Evolutionary conservation across 495 filamentous ascomycete genomes (phyloP).

Genomic region (Penicillium diatomitis): DNA sequence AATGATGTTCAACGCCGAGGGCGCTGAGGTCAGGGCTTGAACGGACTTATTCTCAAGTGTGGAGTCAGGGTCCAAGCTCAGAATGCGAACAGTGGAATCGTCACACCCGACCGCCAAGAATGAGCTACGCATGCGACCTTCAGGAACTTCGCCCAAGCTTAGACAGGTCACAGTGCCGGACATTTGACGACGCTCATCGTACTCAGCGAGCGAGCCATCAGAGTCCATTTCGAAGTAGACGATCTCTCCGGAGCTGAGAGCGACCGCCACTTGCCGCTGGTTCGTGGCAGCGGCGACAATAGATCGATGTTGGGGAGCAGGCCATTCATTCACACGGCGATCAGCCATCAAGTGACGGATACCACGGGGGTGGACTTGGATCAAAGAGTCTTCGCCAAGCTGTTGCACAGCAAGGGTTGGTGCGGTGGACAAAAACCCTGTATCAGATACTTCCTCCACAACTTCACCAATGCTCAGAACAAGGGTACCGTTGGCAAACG

Average conservation of each 20-base stretch:
- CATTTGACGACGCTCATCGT: slow-evolving; percentile 93
- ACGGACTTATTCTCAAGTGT: slow-evolving; percentile 88
- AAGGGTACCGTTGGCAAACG: slow-evolving; percentile 62
- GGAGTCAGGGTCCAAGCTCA: slow-evolving; percentile 81
- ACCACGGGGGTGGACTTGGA: slow-evolving; percentile 92
- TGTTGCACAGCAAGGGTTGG: slow-evolving; percentile 89
- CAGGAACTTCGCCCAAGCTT: slow-evolving; percentile 86
- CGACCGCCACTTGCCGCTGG: slow-evolving; percentile 84
- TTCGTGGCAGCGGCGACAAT: slow-evolving; percentile 96
- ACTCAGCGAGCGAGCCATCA: slow-evolving; percentile 84
- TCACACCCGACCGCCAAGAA: slow-evolving; percentile 95
- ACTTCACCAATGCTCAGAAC: slow-evolving; percentile 93
- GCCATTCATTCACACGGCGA: slow-evolving; percentile 86
- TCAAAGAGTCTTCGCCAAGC: slow-evolving; percentile 82
- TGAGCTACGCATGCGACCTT: slow-evolving; percentile 73
- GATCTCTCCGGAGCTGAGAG: slow-evolving; percentile 89
- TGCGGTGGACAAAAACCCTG: slow-evolving; percentile 77
- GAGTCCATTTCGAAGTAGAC: slow-evolving; percentile 96
- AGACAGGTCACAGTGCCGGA: slow-evolving; percentile 90
- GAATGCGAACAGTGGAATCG: slow-evolving; percentile 87
- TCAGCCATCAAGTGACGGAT: slow-evolving; percentile 80
- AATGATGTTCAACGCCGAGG: slow-evolving; percentile 87
- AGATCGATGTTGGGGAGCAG: slow-evolving; percentile 81
- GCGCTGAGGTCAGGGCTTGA: slow-evolving; percentile 82
- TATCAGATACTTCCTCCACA: slow-evolving; percentile 89